A percentile compares a stretch with the other conserved stretches of the same genome.
phyloP scores from a whole-genome alignment of 768 basidiomycete species.

The Lactarius sanguifluus region DNA sequence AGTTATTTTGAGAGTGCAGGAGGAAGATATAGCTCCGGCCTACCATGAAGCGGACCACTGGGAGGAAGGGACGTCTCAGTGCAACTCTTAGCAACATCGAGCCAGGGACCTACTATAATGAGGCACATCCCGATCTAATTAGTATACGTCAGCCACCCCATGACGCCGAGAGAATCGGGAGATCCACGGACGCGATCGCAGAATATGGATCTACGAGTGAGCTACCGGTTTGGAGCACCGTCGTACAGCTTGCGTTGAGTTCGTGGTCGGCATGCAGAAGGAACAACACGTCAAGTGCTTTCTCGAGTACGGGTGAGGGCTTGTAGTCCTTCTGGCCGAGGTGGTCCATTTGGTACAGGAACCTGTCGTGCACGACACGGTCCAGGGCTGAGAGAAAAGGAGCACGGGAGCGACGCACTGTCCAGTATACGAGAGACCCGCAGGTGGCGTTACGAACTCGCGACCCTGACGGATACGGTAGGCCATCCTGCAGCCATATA shows the following conservation, averaged over 20 bases:
- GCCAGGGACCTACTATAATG: slow-evolving; percentile 71
- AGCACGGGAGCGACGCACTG: slow-evolving; percentile 51
- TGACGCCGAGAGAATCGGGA: not conserved
- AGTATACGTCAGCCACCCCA: not conserved
- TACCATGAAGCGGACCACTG: slow-evolving; percentile 73
- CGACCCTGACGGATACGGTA: slow-evolving; percentile 91
- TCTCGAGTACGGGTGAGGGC: slow-evolving; percentile 83
- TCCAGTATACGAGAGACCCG: slow-evolving; percentile 79
- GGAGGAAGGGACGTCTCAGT: slow-evolving; percentile 14
- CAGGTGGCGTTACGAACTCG: slow-evolving; percentile 81
- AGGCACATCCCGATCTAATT: slow-evolving; percentile 77
- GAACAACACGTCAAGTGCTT: slow-evolving; percentile 86
- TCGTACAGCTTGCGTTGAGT: slow-evolving; percentile 82
- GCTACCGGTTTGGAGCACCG: slow-evolving; percentile 83
- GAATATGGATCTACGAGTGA: slow-evolving; percentile 91
- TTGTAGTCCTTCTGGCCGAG: slow-evolving; percentile 67
- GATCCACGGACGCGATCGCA: slow-evolving; percentile 65
- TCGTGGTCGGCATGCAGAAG: slow-evolving; percentile 90
- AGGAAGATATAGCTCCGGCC: slow-evolving; percentile 17
- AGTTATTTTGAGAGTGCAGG: not conserved
- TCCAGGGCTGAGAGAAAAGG: slow-evolving; percentile 7
- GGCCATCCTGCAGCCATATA: slow-evolving; percentile 66
- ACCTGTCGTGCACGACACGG: slow-evolving; percentile 43
- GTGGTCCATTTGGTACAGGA: slow-evolving; percentile 90
- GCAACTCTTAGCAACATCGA: not conserved